phyloP scores from a whole-genome alignment of 768 basidiomycete genomes.

The Russula griseocarnosa region DNA sequence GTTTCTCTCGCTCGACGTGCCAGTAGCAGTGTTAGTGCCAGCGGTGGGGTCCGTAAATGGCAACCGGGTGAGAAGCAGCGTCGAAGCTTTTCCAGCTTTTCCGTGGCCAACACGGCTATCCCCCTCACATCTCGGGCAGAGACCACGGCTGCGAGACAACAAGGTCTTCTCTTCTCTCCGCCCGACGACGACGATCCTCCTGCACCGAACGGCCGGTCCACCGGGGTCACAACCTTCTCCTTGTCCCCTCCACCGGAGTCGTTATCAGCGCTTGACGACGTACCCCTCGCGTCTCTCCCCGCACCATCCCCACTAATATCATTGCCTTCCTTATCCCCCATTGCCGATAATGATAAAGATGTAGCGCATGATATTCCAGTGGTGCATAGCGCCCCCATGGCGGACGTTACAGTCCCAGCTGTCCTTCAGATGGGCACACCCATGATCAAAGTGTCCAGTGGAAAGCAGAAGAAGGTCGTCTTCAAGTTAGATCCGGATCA shows the following conservation, averaged over 20 bases:
- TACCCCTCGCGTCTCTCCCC: constrained; percentile 5
- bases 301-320: constrained; percentile 1
- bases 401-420: constrained; percentile 52
- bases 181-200: not conserved
- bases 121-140: not conserved
- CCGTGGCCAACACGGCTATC: constrained; percentile 6
- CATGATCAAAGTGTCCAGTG: constrained; percentile 81
- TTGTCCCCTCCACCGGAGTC: not conserved
- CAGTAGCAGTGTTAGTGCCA: not conserved
- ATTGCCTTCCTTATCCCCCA: not conserved
- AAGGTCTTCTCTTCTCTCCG: constrained; percentile 13
- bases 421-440: constrained; percentile 58
- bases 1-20: constrained; percentile 21
- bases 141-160: not conserved
- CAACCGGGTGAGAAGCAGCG: constrained; percentile 3
- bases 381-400: not conserved
- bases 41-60: constrained; percentile 21
- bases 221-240: not conserved
- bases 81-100: constrained; percentile 21
- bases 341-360: not conserved
- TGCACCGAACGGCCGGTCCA: not conserved
- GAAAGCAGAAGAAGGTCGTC: constrained; percentile 65
- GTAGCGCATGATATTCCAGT: not conserved
- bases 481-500: constrained; percentile 76
- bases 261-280: constrained; percentile 3